Evolutionary conservation across 108 stramenopile species (phyloP).

Genomic region (Epithemia pelagica): DNA sequence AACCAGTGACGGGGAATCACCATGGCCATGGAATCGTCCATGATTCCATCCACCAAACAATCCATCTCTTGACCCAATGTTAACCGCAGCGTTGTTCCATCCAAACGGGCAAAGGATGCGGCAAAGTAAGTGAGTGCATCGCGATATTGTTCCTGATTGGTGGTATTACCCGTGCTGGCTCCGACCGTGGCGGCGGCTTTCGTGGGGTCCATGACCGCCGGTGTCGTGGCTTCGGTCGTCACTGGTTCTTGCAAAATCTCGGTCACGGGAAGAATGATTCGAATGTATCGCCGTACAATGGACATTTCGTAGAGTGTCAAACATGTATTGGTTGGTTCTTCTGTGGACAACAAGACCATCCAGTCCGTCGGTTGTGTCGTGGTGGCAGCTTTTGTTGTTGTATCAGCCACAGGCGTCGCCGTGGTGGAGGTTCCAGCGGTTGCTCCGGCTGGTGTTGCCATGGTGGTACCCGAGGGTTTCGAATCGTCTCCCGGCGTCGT

Average conservation of each 20-base stretch:
- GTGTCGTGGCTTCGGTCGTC: background rate
- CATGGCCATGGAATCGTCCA: slow-evolving; percentile 66
- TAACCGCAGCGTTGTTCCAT: slow-evolving; percentile 65
- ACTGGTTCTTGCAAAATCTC: slow-evolving; percentile 37
- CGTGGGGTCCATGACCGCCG: background rate
- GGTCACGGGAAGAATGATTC: slow-evolving; percentile 76
- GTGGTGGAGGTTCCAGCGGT: slow-evolving; percentile 60
- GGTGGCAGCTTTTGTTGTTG: slow-evolving; percentile 24
- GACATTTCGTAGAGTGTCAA: slow-evolving; percentile 75
- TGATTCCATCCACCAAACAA: slow-evolving; percentile 69
- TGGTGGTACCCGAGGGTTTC: background rate
- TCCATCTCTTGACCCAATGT: slow-evolving; percentile 62
- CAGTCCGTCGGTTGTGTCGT: slow-evolving; percentile 14
- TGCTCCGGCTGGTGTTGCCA: slow-evolving; percentile 19
- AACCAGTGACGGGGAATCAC: slow-evolving; percentile 78
- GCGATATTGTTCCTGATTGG: slow-evolving; percentile 25
- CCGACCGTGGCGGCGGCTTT: background rate
- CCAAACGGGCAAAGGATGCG: slow-evolving; percentile 80
- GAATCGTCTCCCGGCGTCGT: background rate
- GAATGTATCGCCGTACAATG: slow-evolving; percentile 74
- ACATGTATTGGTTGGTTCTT: background rate
- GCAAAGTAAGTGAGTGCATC: slow-evolving; percentile 81
- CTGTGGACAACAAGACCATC: background rate
- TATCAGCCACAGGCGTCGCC: slow-evolving; percentile 14
- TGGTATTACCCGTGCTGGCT: background rate